A percentile compares a stretch with the other conserved stretches of the same genome.
Evolutionary conservation across 768 basidiomycete species (phyloP).

Genomic region (Mycena crocata): DNA sequence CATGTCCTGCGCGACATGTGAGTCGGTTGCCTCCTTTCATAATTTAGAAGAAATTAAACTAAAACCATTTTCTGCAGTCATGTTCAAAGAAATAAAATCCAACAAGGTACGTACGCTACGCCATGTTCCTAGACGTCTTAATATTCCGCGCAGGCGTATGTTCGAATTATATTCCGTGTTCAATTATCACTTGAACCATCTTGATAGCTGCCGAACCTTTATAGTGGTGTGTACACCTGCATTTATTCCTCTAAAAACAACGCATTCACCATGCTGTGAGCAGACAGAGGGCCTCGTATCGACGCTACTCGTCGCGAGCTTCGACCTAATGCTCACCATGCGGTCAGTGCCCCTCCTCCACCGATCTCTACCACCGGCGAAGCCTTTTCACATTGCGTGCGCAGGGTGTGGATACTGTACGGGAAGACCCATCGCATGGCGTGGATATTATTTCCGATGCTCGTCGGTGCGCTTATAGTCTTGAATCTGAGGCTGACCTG

Average conservation of each 20-base stretch:
- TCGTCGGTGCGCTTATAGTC: slow-evolving; percentile 4
- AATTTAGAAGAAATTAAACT: too few species aligned
- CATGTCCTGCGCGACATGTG: not conserved
- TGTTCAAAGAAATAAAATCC: slow-evolving; percentile 6
- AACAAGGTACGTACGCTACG: not conserved
- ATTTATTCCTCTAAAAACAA: not conserved
- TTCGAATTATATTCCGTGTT: not conserved
- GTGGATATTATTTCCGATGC: slow-evolving; percentile 11
- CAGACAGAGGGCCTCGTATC: slow-evolving; percentile 12
- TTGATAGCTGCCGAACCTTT: slow-evolving; percentile 7
- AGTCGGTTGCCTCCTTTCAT: not conserved
- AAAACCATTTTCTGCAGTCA: too few species aligned
- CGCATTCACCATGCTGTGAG: too few species aligned
- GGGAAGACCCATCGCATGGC: slow-evolving; percentile 12
- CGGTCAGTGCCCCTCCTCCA: not conserved
- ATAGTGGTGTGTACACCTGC: not conserved
- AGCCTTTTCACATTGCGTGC: not conserved
- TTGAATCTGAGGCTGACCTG: not conserved
- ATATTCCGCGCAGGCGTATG: not conserved
- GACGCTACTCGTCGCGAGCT: not conserved
- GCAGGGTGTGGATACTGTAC: slow-evolving; percentile 26
- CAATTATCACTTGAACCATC: not conserved
- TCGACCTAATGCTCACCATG: slow-evolving; percentile 9
- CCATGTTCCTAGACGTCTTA: not conserved
- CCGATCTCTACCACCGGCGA: too few species aligned